Evolutionary conservation across 2,329 filamentous ascomycete genomes (phyloP).

Genomic region (Aspergillus sp.): DNA sequence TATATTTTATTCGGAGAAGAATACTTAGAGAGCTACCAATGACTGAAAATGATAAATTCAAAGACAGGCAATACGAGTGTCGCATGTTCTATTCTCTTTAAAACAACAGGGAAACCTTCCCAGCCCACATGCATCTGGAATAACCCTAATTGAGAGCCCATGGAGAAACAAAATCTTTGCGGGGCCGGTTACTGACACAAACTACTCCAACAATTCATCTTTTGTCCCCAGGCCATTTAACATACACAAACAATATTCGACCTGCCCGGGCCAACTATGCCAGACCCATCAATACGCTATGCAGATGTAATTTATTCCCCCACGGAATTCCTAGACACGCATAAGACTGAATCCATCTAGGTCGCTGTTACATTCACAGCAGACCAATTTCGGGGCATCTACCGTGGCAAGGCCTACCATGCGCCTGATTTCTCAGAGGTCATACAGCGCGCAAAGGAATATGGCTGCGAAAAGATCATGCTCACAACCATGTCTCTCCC

Average conservation of each 20-base stretch:
- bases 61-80: no score
- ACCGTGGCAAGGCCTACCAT: constrained; percentile 52
- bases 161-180: no score
- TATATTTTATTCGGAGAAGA: no score
- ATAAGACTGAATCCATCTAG: constrained; percentile 9
- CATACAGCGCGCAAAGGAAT: constrained; percentile 18
- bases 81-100: no score
- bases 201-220: background rate
- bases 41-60: no score
- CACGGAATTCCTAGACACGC: background rate
- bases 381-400: constrained; percentile 50
- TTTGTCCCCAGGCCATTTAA: background rate
- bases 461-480: constrained; percentile 24
- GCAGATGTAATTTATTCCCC: background rate
- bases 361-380: constrained; percentile 31
- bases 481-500: constrained; percentile 43
- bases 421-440: constrained; percentile 43
- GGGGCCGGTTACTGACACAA: no score
- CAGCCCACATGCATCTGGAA: no score
- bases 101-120: no score
- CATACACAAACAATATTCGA: background rate
- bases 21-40: no score
- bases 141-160: no score
- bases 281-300: background rate
- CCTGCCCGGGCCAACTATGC: background rate